A percentile compares a stretch with the other conserved stretches of the same genome.
phyloP scores from a whole-genome alignment of 2,329 filamentous ascomycete genomes.

The Penicillium sp. region DNA sequence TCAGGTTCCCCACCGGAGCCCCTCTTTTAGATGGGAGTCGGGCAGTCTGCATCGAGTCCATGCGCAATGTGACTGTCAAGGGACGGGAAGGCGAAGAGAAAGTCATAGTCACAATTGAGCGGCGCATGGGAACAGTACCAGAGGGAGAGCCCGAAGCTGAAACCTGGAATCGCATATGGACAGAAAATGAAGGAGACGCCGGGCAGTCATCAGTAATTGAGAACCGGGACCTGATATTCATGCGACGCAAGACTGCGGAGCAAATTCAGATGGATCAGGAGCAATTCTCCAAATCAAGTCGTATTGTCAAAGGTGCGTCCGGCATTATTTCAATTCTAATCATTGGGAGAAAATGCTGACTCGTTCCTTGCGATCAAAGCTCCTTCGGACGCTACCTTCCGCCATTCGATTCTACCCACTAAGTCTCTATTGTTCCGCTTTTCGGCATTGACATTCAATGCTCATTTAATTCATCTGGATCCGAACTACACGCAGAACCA shows the following conservation, averaged over 20 bases:
- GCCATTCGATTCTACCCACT: slow-evolving; percentile 63
- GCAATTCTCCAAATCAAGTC: slow-evolving; percentile 22
- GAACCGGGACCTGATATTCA: slow-evolving; percentile 62
- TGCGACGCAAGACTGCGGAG: slow-evolving; percentile 51
- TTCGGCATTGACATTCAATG: slow-evolving; percentile 87
- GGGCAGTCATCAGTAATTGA: slow-evolving; percentile 54
- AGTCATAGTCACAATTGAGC: slow-evolving; percentile 60
- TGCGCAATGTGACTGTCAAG: slow-evolving; percentile 50
- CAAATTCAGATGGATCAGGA: slow-evolving; percentile 27
- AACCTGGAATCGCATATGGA: slow-evolving; percentile 45
- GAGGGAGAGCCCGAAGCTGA: slow-evolving; percentile 35
- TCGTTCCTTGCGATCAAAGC: slow-evolving; percentile 34
- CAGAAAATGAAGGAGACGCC: slow-evolving; percentile 41
- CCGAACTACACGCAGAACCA: slow-evolving; percentile 63
- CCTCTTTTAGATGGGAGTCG: slow-evolving; percentile 35
- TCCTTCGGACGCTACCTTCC: slow-evolving; percentile 53
- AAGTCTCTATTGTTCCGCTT: slow-evolving; percentile 79
- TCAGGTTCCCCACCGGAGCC: slow-evolving; percentile 51
- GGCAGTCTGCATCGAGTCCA: slow-evolving; percentile 47
- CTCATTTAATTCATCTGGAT: slow-evolving; percentile 86
- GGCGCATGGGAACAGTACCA: slow-evolving; percentile 46
- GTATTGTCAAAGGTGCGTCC: slow-evolving; percentile 37
- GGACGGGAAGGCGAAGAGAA: slow-evolving; percentile 54
- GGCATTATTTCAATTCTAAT: slow-evolving; percentile 8
- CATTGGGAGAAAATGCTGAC: slow-evolving; percentile 18